A percentile compares a stretch with the other conserved stretches of the same genome.
These are phyloP conservation scores for Talinum fruticosum DNA, from an alignment of 148 eudicot species.

Conservation along the genomic window DNA sequence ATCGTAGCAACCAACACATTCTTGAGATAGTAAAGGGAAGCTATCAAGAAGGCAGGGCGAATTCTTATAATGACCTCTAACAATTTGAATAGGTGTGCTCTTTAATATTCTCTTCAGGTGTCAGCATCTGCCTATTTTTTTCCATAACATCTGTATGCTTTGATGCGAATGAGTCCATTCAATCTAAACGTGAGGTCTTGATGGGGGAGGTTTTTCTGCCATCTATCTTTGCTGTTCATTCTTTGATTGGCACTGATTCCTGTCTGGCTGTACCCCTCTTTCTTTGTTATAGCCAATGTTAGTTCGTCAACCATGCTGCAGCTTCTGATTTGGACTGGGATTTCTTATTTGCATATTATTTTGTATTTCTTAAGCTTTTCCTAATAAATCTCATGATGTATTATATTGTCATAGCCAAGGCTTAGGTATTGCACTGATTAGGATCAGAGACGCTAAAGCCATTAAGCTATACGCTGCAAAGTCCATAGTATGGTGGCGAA, in stretches of 20 bases:
- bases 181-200: background rate
- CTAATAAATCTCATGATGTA: background rate
- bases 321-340: background rate
- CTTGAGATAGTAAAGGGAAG: slow-evolving; percentile 3
- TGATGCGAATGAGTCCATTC: background rate
- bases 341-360: background rate
- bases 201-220: slow-evolving; percentile 3
- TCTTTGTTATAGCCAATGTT: background rate
- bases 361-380: background rate
- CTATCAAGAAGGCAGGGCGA: slow-evolving; percentile 22
- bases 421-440: background rate
- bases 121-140: background rate
- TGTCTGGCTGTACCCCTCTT: background rate
- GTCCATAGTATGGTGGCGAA: background rate
- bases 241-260: slow-evolving; percentile 9
- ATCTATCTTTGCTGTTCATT: background rate
- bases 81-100: slow-evolving; percentile 3
- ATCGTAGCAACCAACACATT: slow-evolving; percentile 9
- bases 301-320: background rate
- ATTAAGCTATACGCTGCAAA: background rate
- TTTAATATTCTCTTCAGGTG: slow-evolving; percentile 8
- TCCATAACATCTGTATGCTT: background rate
- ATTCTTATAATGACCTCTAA: slow-evolving; percentile 17
- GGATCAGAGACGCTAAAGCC: background rate
- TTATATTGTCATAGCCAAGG: background rate